A percentile compares a stretch with the other conserved stretches of the same genome.
Conservation (phyloP, 441 rosid genomes). For the Populus hybrid region DNA sequence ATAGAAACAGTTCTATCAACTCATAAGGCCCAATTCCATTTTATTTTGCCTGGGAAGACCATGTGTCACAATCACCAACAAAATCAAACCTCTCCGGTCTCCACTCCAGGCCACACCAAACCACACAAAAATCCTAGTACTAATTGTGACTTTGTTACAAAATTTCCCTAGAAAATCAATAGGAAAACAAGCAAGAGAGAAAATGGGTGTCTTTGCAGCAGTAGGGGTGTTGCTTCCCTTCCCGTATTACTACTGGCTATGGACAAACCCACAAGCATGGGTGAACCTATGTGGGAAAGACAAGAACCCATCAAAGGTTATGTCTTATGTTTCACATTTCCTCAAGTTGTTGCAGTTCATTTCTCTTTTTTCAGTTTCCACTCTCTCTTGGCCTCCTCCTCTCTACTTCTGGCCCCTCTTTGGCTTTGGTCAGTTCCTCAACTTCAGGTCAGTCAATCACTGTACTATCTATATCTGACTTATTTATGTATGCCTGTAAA, state of each 20-base stretch:
- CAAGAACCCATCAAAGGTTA: slow-evolving; percentile 63
- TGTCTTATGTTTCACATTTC: slow-evolving; percentile 74
- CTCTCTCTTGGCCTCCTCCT: slow-evolving; percentile 83
- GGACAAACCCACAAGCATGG: slow-evolving; percentile 84
- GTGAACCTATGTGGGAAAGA: slow-evolving; percentile 65
- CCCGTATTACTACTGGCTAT: slow-evolving; percentile 78
- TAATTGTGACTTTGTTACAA: background rate
- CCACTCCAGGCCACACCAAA: background rate
- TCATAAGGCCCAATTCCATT: background rate
- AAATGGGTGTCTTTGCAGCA: slow-evolving; percentile 67
- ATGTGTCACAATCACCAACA: background rate
- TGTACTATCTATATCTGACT: background rate
- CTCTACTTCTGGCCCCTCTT: slow-evolving; percentile 87
- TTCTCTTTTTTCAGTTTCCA: slow-evolving; percentile 66
- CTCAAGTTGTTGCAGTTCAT: slow-evolving; percentile 67
- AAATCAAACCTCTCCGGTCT: background rate
- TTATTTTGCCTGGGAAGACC: background rate
- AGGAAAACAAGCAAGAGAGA: background rate
- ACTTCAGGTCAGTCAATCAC: slow-evolving; percentile 57
- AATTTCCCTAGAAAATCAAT: background rate
- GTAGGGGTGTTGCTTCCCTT: slow-evolving; percentile 65
- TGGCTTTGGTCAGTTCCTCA: slow-evolving; percentile 83
- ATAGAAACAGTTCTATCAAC: background rate
- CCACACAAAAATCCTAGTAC: background rate
- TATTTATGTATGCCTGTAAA: background rate